A percentile compares a stretch with the other conserved stretches of the same genome.
phyloP scores from a whole-genome alignment of 768 basidiomycete genomes.

The Naematelia encephala region DNA sequence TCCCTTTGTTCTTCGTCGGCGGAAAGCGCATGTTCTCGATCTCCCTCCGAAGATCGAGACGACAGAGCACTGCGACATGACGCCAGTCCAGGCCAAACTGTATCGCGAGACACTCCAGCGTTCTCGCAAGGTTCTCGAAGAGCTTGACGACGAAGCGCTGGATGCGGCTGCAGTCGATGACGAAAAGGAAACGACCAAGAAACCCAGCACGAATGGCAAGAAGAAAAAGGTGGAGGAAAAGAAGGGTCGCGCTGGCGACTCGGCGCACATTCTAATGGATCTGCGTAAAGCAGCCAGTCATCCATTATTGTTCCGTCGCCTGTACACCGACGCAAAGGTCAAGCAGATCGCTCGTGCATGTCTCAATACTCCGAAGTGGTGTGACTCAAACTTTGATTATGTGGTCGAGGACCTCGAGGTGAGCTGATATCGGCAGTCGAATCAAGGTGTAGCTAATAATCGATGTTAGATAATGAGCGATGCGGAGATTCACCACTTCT shows the following conservation, averaged over 20 bases:
- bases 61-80: constrained; percentile 95
- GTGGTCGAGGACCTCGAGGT: constrained; percentile 91
- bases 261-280: constrained; percentile 95
- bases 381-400: constrained; percentile 71
- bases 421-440: constrained; percentile 16
- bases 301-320: constrained; percentile 88
- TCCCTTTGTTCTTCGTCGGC: constrained; percentile 91
- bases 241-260: constrained; percentile 55
- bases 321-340: constrained; percentile 73
- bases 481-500: constrained; percentile 85
- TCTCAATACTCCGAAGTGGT: constrained; percentile 88
- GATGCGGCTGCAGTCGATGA: constrained; percentile 49
- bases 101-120: constrained; percentile 82
- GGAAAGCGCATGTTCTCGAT: constrained; percentile 90
- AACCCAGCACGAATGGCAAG: constrained; percentile 53
- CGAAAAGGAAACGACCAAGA: constrained; percentile 50
- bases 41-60: constrained; percentile 88
- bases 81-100: constrained; percentile 70
- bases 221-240: constrained; percentile 48
- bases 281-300: constrained; percentile 93
- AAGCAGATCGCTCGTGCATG: constrained; percentile 73
- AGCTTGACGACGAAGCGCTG: constrained; percentile 40
- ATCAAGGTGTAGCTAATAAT: not conserved
- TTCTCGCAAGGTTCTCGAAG: constrained; percentile 64
- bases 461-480: constrained; percentile 80